Percentiles rank a stretch among this genome's conserved stretches.
phyloP scores from a whole-genome alignment of 2,329 filamentous ascomycete species.

The Sporothrix humicola region DNA sequence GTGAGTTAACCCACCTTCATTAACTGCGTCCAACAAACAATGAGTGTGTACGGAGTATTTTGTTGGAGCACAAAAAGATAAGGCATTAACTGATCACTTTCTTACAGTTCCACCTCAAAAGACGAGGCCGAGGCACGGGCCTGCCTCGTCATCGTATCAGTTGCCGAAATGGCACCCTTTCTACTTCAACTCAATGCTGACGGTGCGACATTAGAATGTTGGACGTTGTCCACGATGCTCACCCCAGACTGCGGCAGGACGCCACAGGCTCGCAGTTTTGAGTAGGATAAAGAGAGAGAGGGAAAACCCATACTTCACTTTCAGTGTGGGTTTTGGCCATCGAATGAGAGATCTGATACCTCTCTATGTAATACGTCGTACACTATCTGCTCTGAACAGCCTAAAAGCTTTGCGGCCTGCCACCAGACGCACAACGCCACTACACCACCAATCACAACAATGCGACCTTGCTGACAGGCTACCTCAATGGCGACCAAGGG shows the following conservation, averaged over 20 bases:
- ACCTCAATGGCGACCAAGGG: neutral
- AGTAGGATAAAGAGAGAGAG: neutral
- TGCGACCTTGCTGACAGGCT: conserved; percentile 11
- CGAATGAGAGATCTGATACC: neutral
- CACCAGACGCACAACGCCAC: neutral
- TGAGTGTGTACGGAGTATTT: neutral
- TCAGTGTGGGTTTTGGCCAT: neutral
- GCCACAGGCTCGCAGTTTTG: neutral
- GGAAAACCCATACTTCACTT: neutral
- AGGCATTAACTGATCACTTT: neutral
- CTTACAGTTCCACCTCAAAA: neutral
- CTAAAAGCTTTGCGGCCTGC: conserved; percentile 12
- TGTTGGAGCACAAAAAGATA: neutral
- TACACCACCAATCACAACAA: neutral
- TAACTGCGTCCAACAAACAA: neutral
- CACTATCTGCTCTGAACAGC: neutral
- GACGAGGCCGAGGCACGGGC: neutral
- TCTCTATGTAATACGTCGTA: neutral
- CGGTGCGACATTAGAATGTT: neutral
- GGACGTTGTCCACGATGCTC: neutral
- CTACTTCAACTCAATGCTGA: neutral
- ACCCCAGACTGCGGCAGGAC: neutral
- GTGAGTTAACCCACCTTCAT: neutral
- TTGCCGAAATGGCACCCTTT: neutral
- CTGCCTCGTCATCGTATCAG: neutral